A percentile compares a stretch with the other conserved stretches of the same genome.
Evolutionary conservation across 2,329 filamentous ascomycete species (phyloP).

Genomic region (Pleoardoris graminearum): DNA sequence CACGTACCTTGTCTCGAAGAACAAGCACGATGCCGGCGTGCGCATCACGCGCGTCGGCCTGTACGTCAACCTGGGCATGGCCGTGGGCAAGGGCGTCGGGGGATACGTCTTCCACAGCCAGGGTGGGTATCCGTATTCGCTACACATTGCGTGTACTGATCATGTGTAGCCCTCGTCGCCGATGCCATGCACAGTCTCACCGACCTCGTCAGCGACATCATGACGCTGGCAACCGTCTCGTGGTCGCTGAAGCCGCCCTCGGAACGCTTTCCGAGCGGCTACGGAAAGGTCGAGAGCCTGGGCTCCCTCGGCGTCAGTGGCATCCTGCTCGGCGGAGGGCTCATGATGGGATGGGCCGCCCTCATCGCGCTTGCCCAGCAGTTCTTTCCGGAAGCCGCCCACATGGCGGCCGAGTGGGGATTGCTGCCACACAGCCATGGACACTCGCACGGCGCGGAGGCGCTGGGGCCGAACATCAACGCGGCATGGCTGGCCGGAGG

Average conservation of each 20-base stretch:
- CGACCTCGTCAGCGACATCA: conserved; percentile 90
- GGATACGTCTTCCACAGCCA: conserved; percentile 96
- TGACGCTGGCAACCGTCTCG: conserved; percentile 91
- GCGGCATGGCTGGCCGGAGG: conserved; percentile 92
- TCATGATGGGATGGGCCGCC: conserved; percentile 81
- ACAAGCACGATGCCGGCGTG: conserved; percentile 91
- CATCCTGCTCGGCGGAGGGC: conserved; percentile 82
- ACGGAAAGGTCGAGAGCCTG: conserved; percentile 96
- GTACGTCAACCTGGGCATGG: conserved; percentile 91
- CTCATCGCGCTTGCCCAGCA: conserved; percentile 60
- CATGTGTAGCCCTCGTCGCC: conserved; percentile 70
- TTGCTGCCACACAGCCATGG: conserved; percentile 60
- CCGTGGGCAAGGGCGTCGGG: conserved; percentile 86
- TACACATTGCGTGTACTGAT: conserved; percentile 20
- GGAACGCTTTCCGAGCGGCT: conserved; percentile 82
- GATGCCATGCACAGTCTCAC: conserved; percentile 96
- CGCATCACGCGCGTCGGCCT: conserved; percentile 89
- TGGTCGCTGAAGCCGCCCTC: conserved; percentile 88
- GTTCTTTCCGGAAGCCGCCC: conserved; percentile 53
- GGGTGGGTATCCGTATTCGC: conserved; percentile 34
- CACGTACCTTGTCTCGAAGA: conserved; percentile 75
- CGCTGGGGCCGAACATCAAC: conserved; percentile 79
- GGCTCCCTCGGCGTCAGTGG: conserved; percentile 91
- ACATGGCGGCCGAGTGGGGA: conserved; percentile 48
- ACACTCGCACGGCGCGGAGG: conserved; percentile 63